Evolutionary conservation across 306 rosid species (phyloP).

Genomic region (Acacia crassicarpa): DNA sequence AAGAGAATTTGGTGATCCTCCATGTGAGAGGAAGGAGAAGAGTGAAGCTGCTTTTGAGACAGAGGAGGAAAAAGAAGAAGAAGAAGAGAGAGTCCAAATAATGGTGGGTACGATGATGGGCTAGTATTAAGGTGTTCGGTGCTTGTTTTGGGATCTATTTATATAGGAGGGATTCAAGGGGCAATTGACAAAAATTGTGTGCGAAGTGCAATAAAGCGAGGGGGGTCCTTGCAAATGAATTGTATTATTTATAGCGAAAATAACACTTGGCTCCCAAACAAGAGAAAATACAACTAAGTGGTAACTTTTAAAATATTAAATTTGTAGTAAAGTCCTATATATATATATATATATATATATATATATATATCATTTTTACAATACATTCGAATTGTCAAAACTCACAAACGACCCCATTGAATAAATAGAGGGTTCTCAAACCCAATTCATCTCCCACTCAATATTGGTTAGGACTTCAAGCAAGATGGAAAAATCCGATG

Average conservation of each 20-base stretch:
- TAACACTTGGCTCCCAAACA: too few relatives aligned
- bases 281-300: too few relatives aligned
- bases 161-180: constrained; percentile 35
- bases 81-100: background rate
- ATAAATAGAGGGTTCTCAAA: too few relatives aligned
- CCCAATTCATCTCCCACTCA: too few relatives aligned
- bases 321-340: too few relatives aligned
- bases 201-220: background rate
- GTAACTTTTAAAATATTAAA: too few relatives aligned
- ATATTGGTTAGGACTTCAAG: too few relatives aligned
- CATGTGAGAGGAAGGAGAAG: constrained; percentile 18
- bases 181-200: background rate
- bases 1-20: constrained; percentile 48
- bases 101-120: constrained; percentile 5
- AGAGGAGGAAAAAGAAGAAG: background rate
- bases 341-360: too few relatives aligned
- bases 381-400: too few relatives aligned
- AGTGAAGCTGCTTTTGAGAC: constrained; percentile 21
- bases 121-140: constrained; percentile 39
- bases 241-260: background rate
- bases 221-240: background rate
- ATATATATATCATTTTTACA: too few relatives aligned
- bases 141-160: constrained; percentile 60
- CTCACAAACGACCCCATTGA: too few relatives aligned
- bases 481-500: too few relatives aligned